A percentile compares a stretch with the other conserved stretches of the same genome.
phyloP scores from a whole-genome alignment of 2,329 filamentous ascomycete genomes.

The Pseudopithomyces maydicus region DNA sequence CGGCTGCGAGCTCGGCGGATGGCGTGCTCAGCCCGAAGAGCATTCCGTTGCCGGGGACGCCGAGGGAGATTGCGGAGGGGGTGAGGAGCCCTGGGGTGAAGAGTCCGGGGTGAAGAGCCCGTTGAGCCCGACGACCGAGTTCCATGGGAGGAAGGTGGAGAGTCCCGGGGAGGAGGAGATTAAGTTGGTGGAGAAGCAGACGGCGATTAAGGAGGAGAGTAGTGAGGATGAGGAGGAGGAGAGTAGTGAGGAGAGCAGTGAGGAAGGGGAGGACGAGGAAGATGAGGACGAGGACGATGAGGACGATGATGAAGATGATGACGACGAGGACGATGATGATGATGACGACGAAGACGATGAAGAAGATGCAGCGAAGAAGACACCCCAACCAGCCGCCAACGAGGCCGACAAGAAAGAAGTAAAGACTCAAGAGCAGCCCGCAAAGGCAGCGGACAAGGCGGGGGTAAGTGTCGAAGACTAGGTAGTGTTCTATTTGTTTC shows the following conservation, averaged over 20 bases:
- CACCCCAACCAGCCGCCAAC: neutral
- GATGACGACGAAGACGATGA: slow-evolving; percentile 12
- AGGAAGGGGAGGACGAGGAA: slow-evolving; percentile 8
- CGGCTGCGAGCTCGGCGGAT: slow-evolving; percentile 18
- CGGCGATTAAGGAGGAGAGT: slow-evolving; percentile 32
- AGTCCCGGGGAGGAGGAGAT: slow-evolving; percentile 33
- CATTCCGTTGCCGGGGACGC: slow-evolving; percentile 26
- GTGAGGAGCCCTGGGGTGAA: slow-evolving; percentile 9
- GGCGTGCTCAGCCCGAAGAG: slow-evolving; percentile 25
- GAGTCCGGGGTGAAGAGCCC: neutral
- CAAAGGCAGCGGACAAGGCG: slow-evolving; percentile 36
- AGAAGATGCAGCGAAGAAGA: neutral
- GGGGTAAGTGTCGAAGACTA: slow-evolving; percentile 46
- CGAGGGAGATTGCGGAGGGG: slow-evolving; percentile 4
- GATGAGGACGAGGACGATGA: slow-evolving; percentile 7
- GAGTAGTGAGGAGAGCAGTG: slow-evolving; percentile 6
- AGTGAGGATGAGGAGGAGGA: slow-evolving; percentile 18
- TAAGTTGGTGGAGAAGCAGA: slow-evolving; percentile 36
- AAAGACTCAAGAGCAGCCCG: slow-evolving; percentile 30
- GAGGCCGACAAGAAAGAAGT: slow-evolving; percentile 5
- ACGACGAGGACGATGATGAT: neutral
- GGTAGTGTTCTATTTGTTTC: neutral
- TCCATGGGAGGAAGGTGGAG: slow-evolving; percentile 30
- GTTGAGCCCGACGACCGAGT: slow-evolving; percentile 9
- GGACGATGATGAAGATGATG: slow-evolving; percentile 5